Percentiles rank a stretch among this genome's conserved stretches.
phyloP scores from a whole-genome alignment of 2,329 filamentous ascomycete genomes.

The Aspergillus udagawae region DNA sequence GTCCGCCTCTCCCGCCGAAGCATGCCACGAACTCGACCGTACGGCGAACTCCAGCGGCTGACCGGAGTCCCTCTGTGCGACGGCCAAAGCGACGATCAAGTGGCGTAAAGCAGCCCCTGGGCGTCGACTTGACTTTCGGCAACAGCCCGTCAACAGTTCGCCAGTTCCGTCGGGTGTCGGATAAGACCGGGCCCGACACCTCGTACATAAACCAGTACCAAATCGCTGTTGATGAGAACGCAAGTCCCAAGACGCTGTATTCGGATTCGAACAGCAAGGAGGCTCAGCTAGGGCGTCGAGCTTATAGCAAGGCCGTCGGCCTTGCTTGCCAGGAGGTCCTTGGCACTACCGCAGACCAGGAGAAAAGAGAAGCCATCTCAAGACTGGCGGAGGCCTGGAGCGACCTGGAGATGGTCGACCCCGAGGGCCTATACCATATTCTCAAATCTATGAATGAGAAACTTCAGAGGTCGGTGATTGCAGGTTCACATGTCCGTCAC shows the following conservation, averaged over 20 bases:
- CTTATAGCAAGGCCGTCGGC: slow-evolving; percentile 78
- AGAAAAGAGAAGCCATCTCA: slow-evolving; percentile 80
- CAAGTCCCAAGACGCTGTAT: slow-evolving; percentile 32
- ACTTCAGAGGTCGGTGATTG: slow-evolving; percentile 49
- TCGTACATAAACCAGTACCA: slow-evolving; percentile 22
- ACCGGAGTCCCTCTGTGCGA: slow-evolving; percentile 39
- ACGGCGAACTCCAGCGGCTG: slow-evolving; percentile 44
- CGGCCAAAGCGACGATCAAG: slow-evolving; percentile 42
- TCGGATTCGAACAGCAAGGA: slow-evolving; percentile 62
- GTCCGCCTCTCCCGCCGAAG: slow-evolving; percentile 45
- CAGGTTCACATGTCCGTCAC: not conserved
- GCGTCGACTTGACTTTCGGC: slow-evolving; percentile 87
- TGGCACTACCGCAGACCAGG: slow-evolving; percentile 66
- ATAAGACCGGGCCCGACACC: slow-evolving; percentile 46
- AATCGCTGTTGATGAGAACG: slow-evolving; percentile 38
- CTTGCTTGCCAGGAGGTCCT: slow-evolving; percentile 79
- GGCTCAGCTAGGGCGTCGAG: slow-evolving; percentile 71
- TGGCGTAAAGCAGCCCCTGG: slow-evolving; percentile 70
- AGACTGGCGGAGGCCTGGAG: slow-evolving; percentile 82
- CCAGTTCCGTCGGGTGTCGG: slow-evolving; percentile 84
- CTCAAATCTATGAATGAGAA: slow-evolving; percentile 73
- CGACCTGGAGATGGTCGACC: slow-evolving; percentile 78
- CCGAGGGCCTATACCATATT: slow-evolving; percentile 83
- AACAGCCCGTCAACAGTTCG: slow-evolving; percentile 90
- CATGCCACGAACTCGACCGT: slow-evolving; percentile 59